Evolutionary conservation across 1,139 yeast genomes (phyloP), one percentile per base, ranked within the genome.

Genomic region (Yarrowia galli): DNA sequence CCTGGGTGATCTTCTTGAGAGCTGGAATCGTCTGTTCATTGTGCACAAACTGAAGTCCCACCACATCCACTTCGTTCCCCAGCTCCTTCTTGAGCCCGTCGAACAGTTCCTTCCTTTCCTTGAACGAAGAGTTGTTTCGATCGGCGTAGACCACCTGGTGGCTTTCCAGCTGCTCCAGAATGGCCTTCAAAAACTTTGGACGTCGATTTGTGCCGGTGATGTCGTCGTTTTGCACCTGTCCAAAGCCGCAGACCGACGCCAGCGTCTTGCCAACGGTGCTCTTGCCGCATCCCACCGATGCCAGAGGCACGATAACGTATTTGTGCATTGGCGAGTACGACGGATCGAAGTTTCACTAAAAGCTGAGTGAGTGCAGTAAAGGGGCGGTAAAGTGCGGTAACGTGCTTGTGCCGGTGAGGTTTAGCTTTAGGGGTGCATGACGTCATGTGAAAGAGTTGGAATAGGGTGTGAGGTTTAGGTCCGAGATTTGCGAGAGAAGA

Each of bases 261-360:
- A 92, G 77, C 0, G 91, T 85, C 67, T 83, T 76, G 10, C 91
- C 85, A 0, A 89, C 84, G 0, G 97, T 90, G 0, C 97, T 91
- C 75, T 92, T 92, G 16, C 97, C 97, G 75, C 97, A 90, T 0
- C 97, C 97, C 64, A 91, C 86, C 0, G 96, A 89, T 0, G 96
- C 91, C 23, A 92, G 83, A 0, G 97, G 92, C 0, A 91, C 83
- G 0, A 92, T 72, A 0, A 89, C 82, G 74, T 86, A 90, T 22
- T 54, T 45, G 43, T 16, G 43, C 43, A 40, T 40, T 16, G 43
- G 40, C 40, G 40, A 36, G 40, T 36, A 36, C 40, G 40, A 36
- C 2, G 40, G 40, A 36, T 36, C 40, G 32, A 28, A 13, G n/a
- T 6, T 36, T 36, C 15, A 15, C 15, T 9, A 35, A n/a, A 12